These are phyloP conservation scores for Eucalyptus fibrosa DNA, from an alignment of 345 rosid species.

Conservation along the genomic window DNA sequence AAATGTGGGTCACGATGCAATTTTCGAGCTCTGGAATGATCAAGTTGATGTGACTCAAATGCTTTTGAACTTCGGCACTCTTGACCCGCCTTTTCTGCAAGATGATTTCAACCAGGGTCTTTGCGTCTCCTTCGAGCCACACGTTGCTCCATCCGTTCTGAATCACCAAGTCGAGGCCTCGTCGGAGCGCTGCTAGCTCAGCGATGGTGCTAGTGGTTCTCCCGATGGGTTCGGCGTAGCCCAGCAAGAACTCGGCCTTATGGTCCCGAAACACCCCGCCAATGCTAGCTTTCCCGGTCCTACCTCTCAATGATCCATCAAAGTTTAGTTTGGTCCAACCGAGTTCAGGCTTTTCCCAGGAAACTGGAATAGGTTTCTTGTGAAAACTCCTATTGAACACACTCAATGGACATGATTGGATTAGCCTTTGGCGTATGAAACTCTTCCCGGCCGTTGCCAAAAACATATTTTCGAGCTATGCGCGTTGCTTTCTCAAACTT, in stretches of 20 bases:
- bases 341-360: slow-evolving; percentile 55
- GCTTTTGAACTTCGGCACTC: slow-evolving; percentile 28
- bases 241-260: slow-evolving; percentile 65
- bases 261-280: slow-evolving; percentile 82
- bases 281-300: slow-evolving; percentile 48
- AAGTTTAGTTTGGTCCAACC: slow-evolving; percentile 88
- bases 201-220: slow-evolving; percentile 56
- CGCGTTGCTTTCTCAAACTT: background rate
- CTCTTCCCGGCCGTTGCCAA: slow-evolving; percentile 19
- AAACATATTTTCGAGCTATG: background rate
- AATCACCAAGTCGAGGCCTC: slow-evolving; percentile 66
- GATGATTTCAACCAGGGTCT: slow-evolving; percentile 47
- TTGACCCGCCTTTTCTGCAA: slow-evolving; percentile 28
- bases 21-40: slow-evolving; percentile 45
- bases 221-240: slow-evolving; percentile 73
- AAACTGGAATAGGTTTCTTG: slow-evolving; percentile 40
- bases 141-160: slow-evolving; percentile 64
- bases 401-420: slow-evolving; percentile 1
- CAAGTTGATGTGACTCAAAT: slow-evolving; percentile 27
- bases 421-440: slow-evolving; percentile 13
- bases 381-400: slow-evolving; percentile 25
- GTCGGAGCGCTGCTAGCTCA: slow-evolving; percentile 53
- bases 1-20: slow-evolving; percentile 38
- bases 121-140: slow-evolving; percentile 86
- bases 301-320: slow-evolving; percentile 56